Conservation (phyloP, 371 early-diverging fungal genomes). For the Batkoa obscura region DNA sequence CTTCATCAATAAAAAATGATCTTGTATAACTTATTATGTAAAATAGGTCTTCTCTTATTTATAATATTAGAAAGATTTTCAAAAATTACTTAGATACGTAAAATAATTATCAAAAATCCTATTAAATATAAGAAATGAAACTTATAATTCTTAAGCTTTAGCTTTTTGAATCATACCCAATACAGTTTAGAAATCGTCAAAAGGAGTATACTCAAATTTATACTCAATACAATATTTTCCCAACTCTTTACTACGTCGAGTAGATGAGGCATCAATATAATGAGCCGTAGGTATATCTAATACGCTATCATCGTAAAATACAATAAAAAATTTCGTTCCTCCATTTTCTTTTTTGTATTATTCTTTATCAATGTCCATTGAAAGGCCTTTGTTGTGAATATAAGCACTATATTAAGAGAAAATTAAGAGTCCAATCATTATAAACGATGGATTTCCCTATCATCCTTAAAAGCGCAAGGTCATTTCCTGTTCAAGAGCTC, state of each 20-base stretch:
- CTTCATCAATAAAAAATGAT: too few species aligned
- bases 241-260: slow-evolving; percentile 28
- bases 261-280: slow-evolving; percentile 33
- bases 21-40: too few species aligned
- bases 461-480: slow-evolving; percentile 23
- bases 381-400: slow-evolving; percentile 6
- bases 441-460: slow-evolving; percentile 5
- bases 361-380: not conserved
- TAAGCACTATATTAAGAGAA: not conserved
- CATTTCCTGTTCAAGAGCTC: slow-evolving; percentile 17
- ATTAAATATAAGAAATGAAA: too few species aligned
- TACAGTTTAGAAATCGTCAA: slow-evolving; percentile 15
- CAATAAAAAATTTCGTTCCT: slow-evolving; percentile 15
- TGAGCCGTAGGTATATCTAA: slow-evolving; percentile 33
- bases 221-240: slow-evolving; percentile 26
- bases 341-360: slow-evolving; percentile 5
- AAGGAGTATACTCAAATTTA: slow-evolving; percentile 12
- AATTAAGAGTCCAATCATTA: not conserved
- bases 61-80: too few species aligned
- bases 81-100: too few species aligned
- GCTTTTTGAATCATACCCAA: not conserved
- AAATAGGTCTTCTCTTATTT: too few species aligned
- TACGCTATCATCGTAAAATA: slow-evolving; percentile 40
- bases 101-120: too few species aligned
- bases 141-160: too few species aligned